Percentiles rank a stretch among this genome's conserved stretches.
These are phyloP conservation scores for Paspalum notatum DNA, from an alignment of 176 grass and related monocot genomes.

Conservation along the genomic window DNA sequence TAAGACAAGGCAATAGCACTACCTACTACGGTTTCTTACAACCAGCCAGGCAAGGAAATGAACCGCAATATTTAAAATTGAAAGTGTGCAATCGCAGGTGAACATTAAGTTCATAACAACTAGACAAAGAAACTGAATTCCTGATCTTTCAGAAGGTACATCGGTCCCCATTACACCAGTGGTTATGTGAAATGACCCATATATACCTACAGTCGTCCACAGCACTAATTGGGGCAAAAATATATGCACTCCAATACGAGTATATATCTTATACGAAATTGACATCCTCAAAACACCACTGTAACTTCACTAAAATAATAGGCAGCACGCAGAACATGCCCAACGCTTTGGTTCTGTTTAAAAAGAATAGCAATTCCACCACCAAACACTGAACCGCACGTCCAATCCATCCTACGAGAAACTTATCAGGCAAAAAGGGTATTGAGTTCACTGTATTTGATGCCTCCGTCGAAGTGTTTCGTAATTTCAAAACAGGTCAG, in stretches of 20 bases:
- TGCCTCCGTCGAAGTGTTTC: neutral
- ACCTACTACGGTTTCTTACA: neutral
- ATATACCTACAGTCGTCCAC: neutral
- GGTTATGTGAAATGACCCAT: neutral
- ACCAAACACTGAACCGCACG: neutral
- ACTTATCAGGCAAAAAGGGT: neutral
- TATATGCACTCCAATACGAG: neutral
- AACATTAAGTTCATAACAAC: neutral
- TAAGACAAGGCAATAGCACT: neutral
- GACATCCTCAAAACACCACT: neutral
- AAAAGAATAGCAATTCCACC: neutral
- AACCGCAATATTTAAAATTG: neutral
- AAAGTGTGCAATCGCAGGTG: neutral
- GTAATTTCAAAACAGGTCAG: neutral
- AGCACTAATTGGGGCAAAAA: neutral
- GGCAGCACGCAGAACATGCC: neutral
- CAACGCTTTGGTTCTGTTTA: neutral
- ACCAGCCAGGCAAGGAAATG: neutral
- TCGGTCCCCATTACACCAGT: neutral
- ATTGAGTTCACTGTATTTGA: neutral
- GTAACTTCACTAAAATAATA: neutral
- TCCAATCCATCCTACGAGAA: neutral
- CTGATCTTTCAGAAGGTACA: neutral
- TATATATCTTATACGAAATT: neutral
- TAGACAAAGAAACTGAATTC: neutral